Evolutionary conservation across 2,329 filamentous ascomycete genomes (phyloP), one percentile per base, ranked within the genome.

Genomic region (Chrysoporthe cubensis): DNA sequence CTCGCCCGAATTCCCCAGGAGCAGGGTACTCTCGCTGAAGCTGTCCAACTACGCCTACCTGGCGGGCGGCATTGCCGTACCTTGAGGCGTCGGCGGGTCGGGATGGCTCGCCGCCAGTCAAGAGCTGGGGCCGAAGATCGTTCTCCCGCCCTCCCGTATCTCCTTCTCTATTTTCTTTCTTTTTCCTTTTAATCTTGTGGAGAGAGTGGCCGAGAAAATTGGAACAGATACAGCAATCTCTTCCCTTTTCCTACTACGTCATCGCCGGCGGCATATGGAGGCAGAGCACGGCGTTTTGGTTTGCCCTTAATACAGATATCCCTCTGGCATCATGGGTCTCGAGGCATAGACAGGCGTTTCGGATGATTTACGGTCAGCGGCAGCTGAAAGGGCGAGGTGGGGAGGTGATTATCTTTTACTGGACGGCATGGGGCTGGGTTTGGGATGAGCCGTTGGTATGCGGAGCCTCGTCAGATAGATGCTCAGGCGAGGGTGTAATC

Each of bases 21-120:
- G 81, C 7, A 81, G 83, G 37, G 82, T 87, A 6, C 79, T 84
- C 44, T 88, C 86, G 21, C 78, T 89, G 14, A 88, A 88, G 73
- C 73, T 89, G 40, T 78, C 82, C 43, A 88, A 88, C 73, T 89
- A 89, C 70, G 83, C 82, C 59, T 82, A 85, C 54, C 77, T 88
- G 48, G 77, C 79, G 4, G 78, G 77, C 61, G 78, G 78, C 1
- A 77, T 81, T 44, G 76, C 76, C 16, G 77, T 80, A 32, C 67
- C 78, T 34, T 65, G 44, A 58, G 34, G 26, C 21, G 26, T 26
- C 13, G 46, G 16, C 37, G 21, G 56, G 63, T 44, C 43, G 21
- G 46, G 21, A 46, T 37, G 8, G 43, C 7, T 9, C 32, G 34
- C 18, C 54, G 40, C 65, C 34, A 40, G 37, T 14, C 37, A 16